These are phyloP conservation scores for Coemansia sp. DNA, from an alignment of 192 early-diverging fungal genomes.

Conservation along the genomic window DNA sequence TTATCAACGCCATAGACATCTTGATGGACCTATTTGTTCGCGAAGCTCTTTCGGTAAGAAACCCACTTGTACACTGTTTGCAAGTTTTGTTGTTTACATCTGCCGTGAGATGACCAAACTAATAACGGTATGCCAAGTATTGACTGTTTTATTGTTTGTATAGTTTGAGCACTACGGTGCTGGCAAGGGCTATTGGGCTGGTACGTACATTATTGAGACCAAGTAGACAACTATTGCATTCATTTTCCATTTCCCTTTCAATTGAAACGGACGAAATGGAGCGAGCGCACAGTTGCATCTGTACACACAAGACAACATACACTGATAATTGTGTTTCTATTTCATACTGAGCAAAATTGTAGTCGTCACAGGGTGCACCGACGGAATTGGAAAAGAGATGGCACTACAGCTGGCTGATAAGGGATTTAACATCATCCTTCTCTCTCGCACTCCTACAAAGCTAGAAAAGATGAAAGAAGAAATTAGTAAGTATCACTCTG, in stretches of 20 bases:
- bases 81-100: no score
- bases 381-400: constrained; percentile 93
- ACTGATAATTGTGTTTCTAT: not conserved
- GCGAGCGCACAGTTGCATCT: not conserved
- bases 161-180: constrained; percentile 47
- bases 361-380: constrained; percentile 92
- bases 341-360: not conserved
- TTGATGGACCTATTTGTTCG: constrained; percentile 46
- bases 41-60: constrained; percentile 29
- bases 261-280: not conserved
- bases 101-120: not conserved
- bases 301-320: not conserved
- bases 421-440: constrained; percentile 79
- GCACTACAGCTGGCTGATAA: constrained; percentile 83
- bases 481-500: constrained; percentile 47
- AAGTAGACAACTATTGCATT: not conserved
- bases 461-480: constrained; percentile 67
- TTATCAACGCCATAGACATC: constrained; percentile 21
- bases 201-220: constrained; percentile 14
- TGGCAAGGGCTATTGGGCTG: constrained; percentile 50
- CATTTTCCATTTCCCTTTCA: not conserved
- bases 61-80: not conserved
- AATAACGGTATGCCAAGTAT: not conserved
- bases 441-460: constrained; percentile 76
- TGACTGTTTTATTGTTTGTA: not conserved